Conservation (phyloP, 148 eudicot species). For the Silene uniflora region DNA sequence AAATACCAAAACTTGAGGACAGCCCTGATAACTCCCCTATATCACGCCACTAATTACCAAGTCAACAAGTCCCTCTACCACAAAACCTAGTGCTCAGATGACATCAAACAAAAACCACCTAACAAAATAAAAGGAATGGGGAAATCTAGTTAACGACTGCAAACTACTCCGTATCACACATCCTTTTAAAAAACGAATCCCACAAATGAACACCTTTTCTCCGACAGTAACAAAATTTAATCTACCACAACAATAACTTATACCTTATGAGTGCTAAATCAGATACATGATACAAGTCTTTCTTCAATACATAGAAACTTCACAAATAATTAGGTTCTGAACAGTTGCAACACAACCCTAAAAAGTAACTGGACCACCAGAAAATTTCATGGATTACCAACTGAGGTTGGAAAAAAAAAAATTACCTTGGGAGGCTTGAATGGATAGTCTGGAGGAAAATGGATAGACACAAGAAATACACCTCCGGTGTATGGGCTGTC, state of each 20-base stretch:
- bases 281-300: too few species aligned
- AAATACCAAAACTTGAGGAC: too few species aligned
- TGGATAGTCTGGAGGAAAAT: constrained; percentile 36
- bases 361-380: background rate
- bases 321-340: background rate
- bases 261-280: too few species aligned
- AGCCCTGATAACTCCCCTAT: too few species aligned
- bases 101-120: background rate
- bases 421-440: constrained; percentile 36
- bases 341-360: background rate
- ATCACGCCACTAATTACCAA: background rate
- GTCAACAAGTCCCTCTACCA: background rate
- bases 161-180: background rate
- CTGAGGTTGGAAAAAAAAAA: background rate
- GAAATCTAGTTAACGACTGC: background rate
- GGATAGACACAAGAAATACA: constrained; percentile 32
- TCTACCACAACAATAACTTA: too few species aligned
- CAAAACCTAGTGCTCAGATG: background rate
- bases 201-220: too few species aligned
- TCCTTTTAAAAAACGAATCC: too few species aligned
- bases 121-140: background rate
- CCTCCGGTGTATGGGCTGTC: constrained; percentile 37
- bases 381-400: background rate
- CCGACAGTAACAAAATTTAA: too few species aligned
- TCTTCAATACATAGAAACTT: too few species aligned